A percentile compares a stretch with the other conserved stretches of the same genome.
Conservation (phyloP, 2,329 filamentous ascomycete genomes). For the Colletotrichum sp. region DNA sequence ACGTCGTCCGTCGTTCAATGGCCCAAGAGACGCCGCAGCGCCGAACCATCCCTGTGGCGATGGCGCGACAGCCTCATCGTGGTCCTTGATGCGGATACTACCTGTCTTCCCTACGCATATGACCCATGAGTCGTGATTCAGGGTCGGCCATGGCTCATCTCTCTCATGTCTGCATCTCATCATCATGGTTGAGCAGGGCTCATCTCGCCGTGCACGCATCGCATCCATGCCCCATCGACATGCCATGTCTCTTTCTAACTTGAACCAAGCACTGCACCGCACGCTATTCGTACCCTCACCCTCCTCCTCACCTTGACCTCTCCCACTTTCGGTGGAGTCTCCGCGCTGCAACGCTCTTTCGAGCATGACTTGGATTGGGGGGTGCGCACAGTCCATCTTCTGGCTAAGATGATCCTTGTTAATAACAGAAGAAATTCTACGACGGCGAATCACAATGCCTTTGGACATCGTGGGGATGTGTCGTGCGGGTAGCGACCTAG, state of each 20-base stretch:
- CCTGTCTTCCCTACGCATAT: neutral
- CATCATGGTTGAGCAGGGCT: neutral
- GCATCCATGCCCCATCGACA: neutral
- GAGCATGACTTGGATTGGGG: slow-evolving; percentile 4
- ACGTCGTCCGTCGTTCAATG: neutral
- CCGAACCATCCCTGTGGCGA: neutral
- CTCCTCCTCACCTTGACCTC: neutral
- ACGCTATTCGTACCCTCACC: neutral
- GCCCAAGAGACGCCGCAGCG: neutral
- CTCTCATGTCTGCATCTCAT: slow-evolving; percentile 7
- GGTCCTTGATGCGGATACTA: neutral
- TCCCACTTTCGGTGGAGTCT: slow-evolving; percentile 1
- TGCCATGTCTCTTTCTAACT: neutral
- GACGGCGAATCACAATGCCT: slow-evolving; percentile 5
- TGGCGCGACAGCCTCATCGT: slow-evolving; percentile 4
- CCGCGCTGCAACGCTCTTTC: slow-evolving; percentile 6
- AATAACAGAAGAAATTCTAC: slow-evolving; percentile 4
- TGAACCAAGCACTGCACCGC: neutral
- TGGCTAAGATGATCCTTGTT: neutral
- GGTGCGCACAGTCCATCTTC: slow-evolving; percentile 11
- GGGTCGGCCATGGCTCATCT: neutral
- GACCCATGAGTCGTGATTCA: slow-evolving; percentile 9
- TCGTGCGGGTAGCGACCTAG: neutral
- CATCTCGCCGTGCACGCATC: neutral
- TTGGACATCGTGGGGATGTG: neutral